Evolutionary conservation across 495 filamentous ascomycete genomes (phyloP).

Genomic region (Hypoxylon fuscum): DNA sequence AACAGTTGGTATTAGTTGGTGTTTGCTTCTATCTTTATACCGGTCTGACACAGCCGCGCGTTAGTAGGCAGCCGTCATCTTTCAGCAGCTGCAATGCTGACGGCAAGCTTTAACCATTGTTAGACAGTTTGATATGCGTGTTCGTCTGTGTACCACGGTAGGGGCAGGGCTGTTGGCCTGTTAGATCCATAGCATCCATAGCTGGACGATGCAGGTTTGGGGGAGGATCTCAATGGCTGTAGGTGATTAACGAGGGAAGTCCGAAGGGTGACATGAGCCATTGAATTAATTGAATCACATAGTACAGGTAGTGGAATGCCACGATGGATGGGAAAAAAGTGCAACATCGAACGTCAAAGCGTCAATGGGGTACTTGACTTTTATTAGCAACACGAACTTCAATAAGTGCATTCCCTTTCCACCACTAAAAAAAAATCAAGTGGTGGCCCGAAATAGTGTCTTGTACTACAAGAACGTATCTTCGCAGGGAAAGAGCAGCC

Average conservation of each 20-base stretch:
- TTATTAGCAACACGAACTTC: background rate
- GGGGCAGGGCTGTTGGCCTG: too few relatives aligned
- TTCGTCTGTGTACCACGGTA: too few relatives aligned
- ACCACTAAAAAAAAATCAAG: slow-evolving; percentile 16
- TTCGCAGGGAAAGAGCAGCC: too few relatives aligned
- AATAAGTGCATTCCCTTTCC: too few relatives aligned
- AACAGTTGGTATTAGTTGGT: slow-evolving; percentile 8
- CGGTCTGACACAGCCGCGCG: slow-evolving; percentile 9
- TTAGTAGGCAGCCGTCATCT: background rate
- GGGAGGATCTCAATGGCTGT: slow-evolving; percentile 2
- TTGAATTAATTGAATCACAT: too few relatives aligned
- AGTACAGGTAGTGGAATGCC: too few relatives aligned
- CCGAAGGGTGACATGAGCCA: background rate
- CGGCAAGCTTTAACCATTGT: background rate
- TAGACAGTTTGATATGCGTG: background rate
- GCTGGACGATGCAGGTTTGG: background rate
- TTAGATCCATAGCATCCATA: background rate
- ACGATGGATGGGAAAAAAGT: too few relatives aligned
- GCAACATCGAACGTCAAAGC: slow-evolving; percentile 4
- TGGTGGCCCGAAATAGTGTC: slow-evolving; percentile 28
- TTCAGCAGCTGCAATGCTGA: slow-evolving; percentile 25
- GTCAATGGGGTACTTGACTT: background rate
- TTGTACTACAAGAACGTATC: background rate
- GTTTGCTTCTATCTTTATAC: slow-evolving; percentile 21
- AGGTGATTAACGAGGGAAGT: slow-evolving; percentile 11